Evolutionary conservation across 495 filamentous ascomycete genomes (phyloP).

Genomic region (Apiosordaria backusii): DNA sequence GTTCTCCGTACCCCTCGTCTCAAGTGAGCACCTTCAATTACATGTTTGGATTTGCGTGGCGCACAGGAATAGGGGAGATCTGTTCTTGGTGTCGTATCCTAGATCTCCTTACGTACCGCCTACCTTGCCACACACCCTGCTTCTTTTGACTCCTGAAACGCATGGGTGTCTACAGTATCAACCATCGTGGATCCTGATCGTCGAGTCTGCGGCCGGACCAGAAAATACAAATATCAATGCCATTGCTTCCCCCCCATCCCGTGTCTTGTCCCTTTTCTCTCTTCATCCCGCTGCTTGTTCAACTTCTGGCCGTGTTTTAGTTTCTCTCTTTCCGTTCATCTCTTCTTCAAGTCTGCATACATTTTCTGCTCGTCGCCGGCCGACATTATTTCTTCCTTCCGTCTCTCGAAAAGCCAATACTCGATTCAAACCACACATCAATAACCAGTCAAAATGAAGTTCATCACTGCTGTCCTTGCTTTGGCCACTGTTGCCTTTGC

Average conservation of each 20-base stretch:
- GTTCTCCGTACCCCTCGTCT: neutral
- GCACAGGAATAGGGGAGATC: neutral
- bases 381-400: conserved; percentile 23
- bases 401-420: conserved; percentile 19
- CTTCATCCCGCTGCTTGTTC: conserved; percentile 24
- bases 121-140: neutral
- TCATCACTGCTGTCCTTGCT: conserved; percentile 43
- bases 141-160: conserved; percentile 25
- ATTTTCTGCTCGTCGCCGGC: conserved; percentile 28
- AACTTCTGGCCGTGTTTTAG: conserved; percentile 19
- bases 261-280: conserved; percentile 14
- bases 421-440: conserved; percentile 3
- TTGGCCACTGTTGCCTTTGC: conserved; percentile 47
- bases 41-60: neutral
- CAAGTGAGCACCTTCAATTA: neutral
- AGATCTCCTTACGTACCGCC: neutral
- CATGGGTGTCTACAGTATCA: conserved; percentile 24
- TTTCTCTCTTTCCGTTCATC: neutral
- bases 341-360: conserved; percentile 3
- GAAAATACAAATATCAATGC: conserved; percentile 37
- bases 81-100: neutral
- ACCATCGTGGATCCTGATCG: conserved; percentile 27
- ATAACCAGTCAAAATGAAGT: conserved; percentile 50
- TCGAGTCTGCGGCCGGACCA: conserved; percentile 11
- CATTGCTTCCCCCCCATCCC: conserved; percentile 15